A percentile compares a stretch with the other conserved stretches of the same genome.
These are phyloP conservation scores for Mercurialis annua DNA, from an alignment of 345 rosid genomes.

Conservation along the genomic window DNA sequence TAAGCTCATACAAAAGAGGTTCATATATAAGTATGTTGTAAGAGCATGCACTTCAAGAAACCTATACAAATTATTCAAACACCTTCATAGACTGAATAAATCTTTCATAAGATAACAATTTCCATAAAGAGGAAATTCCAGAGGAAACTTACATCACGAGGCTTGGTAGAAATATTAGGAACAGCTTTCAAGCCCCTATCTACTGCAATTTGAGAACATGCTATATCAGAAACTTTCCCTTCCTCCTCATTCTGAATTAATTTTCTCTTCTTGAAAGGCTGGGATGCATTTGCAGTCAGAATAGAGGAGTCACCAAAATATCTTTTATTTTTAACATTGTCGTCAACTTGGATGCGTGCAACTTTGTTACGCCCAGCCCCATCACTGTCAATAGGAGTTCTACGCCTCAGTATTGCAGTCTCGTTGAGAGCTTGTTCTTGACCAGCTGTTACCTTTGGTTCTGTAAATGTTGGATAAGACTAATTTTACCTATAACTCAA, in stretches of 20 bases:
- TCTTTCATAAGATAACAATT: neutral
- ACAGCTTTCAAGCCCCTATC: constrained; percentile 17
- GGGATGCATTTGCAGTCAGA: constrained; percentile 20
- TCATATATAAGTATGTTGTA: neutral
- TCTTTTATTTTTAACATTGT: constrained; percentile 19
- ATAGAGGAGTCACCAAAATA: constrained; percentile 8
- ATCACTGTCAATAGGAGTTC: constrained; percentile 4
- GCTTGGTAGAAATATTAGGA: constrained; percentile 17
- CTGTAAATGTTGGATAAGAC: neutral
- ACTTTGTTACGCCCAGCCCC: neutral
- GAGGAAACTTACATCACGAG: constrained; percentile 29
- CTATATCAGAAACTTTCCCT: constrained; percentile 6
- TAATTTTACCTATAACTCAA: constrained; percentile 14
- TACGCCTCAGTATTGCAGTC: constrained; percentile 9
- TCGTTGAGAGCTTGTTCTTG: constrained; percentile 18
- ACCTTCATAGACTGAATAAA: neutral
- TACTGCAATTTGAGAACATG: constrained; percentile 19
- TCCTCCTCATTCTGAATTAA: constrained; percentile 18
- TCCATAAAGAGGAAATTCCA: neutral
- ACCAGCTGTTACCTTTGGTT: constrained; percentile 8
- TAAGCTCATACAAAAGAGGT: neutral
- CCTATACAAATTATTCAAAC: neutral
- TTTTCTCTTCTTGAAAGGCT: constrained; percentile 41
- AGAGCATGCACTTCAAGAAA: neutral
- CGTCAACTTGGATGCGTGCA: constrained; percentile 4